Evolutionary conservation across 2,329 filamentous ascomycete genomes (phyloP).

Genomic region (Colletotrichum sansevieriae): DNA sequence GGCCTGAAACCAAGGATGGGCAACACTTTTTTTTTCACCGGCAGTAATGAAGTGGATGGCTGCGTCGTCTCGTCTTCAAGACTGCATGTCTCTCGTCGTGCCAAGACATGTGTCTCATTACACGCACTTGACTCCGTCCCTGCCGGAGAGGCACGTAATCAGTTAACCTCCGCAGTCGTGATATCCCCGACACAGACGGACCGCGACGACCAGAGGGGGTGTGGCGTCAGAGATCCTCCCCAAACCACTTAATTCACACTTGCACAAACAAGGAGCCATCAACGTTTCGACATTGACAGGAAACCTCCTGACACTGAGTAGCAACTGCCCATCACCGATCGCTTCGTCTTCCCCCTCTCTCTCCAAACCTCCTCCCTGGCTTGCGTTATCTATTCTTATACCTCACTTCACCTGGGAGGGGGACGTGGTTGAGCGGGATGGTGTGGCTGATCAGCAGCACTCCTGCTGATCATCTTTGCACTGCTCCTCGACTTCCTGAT

Average conservation of each 20-base stretch:
- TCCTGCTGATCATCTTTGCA: slow-evolving; percentile 27
- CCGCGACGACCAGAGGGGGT: neutral
- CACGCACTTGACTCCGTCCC: neutral
- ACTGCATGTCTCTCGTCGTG: slow-evolving; percentile 2
- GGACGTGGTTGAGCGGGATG: neutral
- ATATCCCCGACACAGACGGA: neutral
- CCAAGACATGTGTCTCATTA: neutral
- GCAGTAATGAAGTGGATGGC: neutral
- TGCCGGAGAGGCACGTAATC: neutral
- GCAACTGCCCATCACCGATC: neutral
- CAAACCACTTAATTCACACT: neutral
- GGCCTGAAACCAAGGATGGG: too few relatives aligned
- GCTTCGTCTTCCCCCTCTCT: neutral
- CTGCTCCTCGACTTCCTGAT: slow-evolving; percentile 15
- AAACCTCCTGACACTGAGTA: neutral
- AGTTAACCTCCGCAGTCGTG: neutral
- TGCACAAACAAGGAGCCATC: neutral
- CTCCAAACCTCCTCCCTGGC: neutral
- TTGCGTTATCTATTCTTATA: neutral
- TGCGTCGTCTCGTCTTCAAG: slow-evolving; percentile 2
- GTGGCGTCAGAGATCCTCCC: neutral
- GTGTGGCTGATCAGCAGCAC: slow-evolving; percentile 32
- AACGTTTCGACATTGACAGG: neutral
- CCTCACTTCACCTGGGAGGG: neutral
- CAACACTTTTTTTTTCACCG: too few relatives aligned